Conservation (phyloP, 257 asterid species). For the Sherardia arvensis region DNA sequence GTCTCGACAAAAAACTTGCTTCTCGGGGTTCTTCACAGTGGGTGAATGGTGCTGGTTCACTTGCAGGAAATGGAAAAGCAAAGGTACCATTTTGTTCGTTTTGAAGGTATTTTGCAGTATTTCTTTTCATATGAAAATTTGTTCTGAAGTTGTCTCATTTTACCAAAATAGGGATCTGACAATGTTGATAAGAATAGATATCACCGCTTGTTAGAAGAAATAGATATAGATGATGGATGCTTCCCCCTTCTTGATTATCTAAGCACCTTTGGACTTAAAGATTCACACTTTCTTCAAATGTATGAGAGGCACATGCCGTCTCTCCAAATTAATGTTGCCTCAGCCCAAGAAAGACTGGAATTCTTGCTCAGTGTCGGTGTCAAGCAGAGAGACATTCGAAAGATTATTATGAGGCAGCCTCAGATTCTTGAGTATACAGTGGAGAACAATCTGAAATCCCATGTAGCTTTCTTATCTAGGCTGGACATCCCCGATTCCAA, state of each 20-base stretch:
- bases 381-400: slow-evolving; percentile 64
- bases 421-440: slow-evolving; percentile 79
- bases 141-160: slow-evolving; percentile 9
- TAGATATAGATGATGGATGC: slow-evolving; percentile 71
- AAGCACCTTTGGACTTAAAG: slow-evolving; percentile 72
- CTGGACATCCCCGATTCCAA: slow-evolving; percentile 81
- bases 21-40: slow-evolving; percentile 16
- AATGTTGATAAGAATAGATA: slow-evolving; percentile 33
- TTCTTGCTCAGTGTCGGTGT: slow-evolving; percentile 77
- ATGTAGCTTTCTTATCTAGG: slow-evolving; percentile 60
- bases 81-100: slow-evolving; percentile 30
- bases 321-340: slow-evolving; percentile 72
- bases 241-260: slow-evolving; percentile 80
- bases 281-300: slow-evolving; percentile 74
- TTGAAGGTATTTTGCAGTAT: slow-evolving; percentile 9
- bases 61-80: slow-evolving; percentile 19
- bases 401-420: slow-evolving; percentile 84
- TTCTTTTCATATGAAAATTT: slow-evolving; percentile 1
- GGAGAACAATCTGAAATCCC: slow-evolving; percentile 79
- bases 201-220: slow-evolving; percentile 51
- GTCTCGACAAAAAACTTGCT: slow-evolving; percentile 18
- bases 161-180: slow-evolving; percentile 41
- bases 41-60: slow-evolving; percentile 14
- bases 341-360: slow-evolving; percentile 73
- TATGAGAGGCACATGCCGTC: slow-evolving; percentile 94